phyloP scores from a whole-genome alignment of 2,329 filamentous ascomycete species.

The Colletotrichum abscissum region DNA sequence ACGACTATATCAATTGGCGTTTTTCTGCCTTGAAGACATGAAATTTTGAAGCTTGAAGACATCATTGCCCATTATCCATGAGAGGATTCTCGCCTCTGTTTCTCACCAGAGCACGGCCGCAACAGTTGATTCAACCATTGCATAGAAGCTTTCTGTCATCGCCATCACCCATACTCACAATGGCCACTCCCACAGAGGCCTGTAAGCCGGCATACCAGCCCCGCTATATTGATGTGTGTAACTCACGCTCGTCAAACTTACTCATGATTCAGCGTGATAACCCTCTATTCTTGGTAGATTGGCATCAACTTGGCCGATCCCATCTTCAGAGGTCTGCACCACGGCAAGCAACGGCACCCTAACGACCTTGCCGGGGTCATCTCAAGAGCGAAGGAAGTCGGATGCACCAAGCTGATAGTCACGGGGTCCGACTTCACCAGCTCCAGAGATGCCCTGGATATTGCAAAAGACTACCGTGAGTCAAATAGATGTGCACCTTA shows the following conservation, averaged over 20 bases:
- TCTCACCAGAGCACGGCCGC: background rate
- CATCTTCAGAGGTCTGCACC: constrained; percentile 86
- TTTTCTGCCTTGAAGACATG: background rate
- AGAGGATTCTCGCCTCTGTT: background rate
- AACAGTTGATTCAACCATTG: background rate
- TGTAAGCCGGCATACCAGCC: constrained; percentile 52
- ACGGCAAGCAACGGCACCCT: constrained; percentile 80
- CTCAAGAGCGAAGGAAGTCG: constrained; percentile 79
- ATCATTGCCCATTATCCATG: background rate
- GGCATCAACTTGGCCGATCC: constrained; percentile 97
- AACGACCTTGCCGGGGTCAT: constrained; percentile 82
- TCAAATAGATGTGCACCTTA: constrained; percentile 30
- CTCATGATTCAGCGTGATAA: constrained; percentile 30
- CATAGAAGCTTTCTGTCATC: constrained; percentile 7
- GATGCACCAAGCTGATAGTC: constrained; percentile 90
- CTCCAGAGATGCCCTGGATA: constrained; percentile 77
- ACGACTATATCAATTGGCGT: background rate
- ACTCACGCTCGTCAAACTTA: background rate
- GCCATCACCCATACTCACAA: constrained; percentile 5
- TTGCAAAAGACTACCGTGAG: constrained; percentile 81
- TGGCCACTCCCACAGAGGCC: constrained; percentile 19
- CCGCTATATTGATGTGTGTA: constrained; percentile 71
- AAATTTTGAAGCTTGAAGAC: background rate
- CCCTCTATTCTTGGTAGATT: constrained; percentile 62
- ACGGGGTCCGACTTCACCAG: constrained; percentile 90